Evolutionary conservation across 78 protist species (phyloP).

Genomic region (Mantamonas sphyraenae): DNA sequence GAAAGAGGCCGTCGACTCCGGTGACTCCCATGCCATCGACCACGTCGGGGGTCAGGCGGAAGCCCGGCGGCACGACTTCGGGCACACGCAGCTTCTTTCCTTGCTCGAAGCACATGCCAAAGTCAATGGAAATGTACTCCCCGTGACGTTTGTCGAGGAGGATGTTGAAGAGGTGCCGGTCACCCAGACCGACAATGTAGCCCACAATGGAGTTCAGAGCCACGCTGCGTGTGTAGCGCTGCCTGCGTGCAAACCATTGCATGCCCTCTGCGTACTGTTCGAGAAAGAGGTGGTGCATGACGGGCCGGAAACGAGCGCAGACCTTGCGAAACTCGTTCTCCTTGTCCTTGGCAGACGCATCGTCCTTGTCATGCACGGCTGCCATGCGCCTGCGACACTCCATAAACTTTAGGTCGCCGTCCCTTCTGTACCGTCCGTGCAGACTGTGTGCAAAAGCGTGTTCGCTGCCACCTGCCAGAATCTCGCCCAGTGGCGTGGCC

Average conservation of each 20-base stretch:
- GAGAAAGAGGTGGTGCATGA: slow-evolving; percentile 64
- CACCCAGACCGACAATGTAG: slow-evolving; percentile 81
- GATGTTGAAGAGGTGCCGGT: slow-evolving; percentile 68
- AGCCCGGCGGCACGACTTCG: slow-evolving; percentile 72
- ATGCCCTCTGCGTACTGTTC: slow-evolving; percentile 45
- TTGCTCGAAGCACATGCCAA: slow-evolving; percentile 40
- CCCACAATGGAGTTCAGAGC: slow-evolving; percentile 69
- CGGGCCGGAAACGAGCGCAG: slow-evolving; percentile 37
- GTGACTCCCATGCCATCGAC: slow-evolving; percentile 70
- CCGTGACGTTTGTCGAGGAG: slow-evolving; percentile 67
- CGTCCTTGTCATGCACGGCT: no score
- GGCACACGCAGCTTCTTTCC: slow-evolving; percentile 50
- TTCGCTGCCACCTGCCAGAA: slow-evolving; percentile 2
- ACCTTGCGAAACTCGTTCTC: neutral
- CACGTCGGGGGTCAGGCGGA: slow-evolving; percentile 65
- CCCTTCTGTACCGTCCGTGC: neutral
- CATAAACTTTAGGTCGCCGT: neutral
- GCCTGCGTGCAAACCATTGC: slow-evolving; percentile 15
- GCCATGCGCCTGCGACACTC: no score
- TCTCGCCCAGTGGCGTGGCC: slow-evolving; percentile 45
- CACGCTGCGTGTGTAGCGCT: slow-evolving; percentile 35
- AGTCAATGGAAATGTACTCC: slow-evolving; percentile 80
- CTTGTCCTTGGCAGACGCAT: neutral
- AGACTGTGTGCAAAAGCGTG: neutral
- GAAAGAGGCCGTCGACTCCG: slow-evolving; percentile 57